phyloP scores from a whole-genome alignment of 345 rosid species.

The thale cress (Arabidopsis thaliana) region TAIR10.1 NC_003075.7:7439001-7439500 shows the following conservation, averaged over 20 bases:
- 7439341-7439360: slow-evolving; percentile 52
- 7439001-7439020: no score
- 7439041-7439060: no score
- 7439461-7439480: slow-evolving; percentile 50
- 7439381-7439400: slow-evolving; percentile 62
- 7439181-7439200: slow-evolving; percentile 55
- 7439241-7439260: slow-evolving; percentile 49
- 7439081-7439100: slow-evolving; percentile 36
- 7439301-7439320: slow-evolving; percentile 42
- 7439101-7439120: slow-evolving; percentile 23
- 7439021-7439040: no score
- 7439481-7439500: slow-evolving; percentile 41
- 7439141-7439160: slow-evolving; percentile 16
- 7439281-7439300: slow-evolving; percentile 50
- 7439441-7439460: slow-evolving; percentile 52
- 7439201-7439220: slow-evolving; percentile 58
- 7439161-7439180: slow-evolving; percentile 45
- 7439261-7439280: slow-evolving; percentile 48
- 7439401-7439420: slow-evolving; percentile 49
- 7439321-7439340: slow-evolving; percentile 48
- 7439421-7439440: slow-evolving; percentile 49
- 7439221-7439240: slow-evolving; percentile 53
- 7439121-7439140: slow-evolving; percentile 18
- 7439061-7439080: no score
- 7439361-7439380: slow-evolving; percentile 58